A percentile compares a stretch with the other conserved stretches of the same genome.
Evolutionary conservation across 768 basidiomycete genomes (phyloP).

Genomic region (Psilocybe azurescens): DNA sequence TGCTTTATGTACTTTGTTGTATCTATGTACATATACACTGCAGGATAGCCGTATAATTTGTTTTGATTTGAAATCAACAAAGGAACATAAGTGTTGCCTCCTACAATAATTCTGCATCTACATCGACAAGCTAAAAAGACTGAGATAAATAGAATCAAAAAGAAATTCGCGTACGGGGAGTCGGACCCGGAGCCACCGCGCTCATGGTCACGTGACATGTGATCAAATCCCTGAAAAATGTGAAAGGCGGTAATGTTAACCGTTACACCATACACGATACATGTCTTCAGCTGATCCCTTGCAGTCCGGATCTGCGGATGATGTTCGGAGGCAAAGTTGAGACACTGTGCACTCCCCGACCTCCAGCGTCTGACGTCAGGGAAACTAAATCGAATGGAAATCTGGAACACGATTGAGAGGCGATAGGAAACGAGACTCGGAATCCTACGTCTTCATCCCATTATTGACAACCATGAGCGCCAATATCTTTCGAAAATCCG

Average conservation of each 20-base stretch:
- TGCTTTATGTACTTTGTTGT: no score
- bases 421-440: neutral
- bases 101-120: no score
- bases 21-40: no score
- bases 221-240: neutral
- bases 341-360: neutral
- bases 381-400: no score
- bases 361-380: neutral
- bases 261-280: conserved; percentile 58
- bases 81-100: no score
- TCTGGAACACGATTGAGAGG: neutral
- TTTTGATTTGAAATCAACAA: no score
- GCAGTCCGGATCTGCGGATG: no score
- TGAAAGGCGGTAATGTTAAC: conserved; percentile 69
- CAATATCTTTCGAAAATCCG: neutral
- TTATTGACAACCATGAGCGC: neutral
- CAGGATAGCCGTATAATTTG: no score
- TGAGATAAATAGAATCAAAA: neutral
- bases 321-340: no score
- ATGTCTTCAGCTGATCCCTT: neutral
- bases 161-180: conserved; percentile 56
- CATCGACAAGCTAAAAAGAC: no score
- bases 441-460: neutral
- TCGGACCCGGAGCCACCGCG: conserved; percentile 64
- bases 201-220: neutral